A percentile compares a stretch with the other conserved stretches of the same genome.
phyloP scores from a whole-genome alignment of 2,329 filamentous ascomycete species.

The Alternaria solani region DNA sequence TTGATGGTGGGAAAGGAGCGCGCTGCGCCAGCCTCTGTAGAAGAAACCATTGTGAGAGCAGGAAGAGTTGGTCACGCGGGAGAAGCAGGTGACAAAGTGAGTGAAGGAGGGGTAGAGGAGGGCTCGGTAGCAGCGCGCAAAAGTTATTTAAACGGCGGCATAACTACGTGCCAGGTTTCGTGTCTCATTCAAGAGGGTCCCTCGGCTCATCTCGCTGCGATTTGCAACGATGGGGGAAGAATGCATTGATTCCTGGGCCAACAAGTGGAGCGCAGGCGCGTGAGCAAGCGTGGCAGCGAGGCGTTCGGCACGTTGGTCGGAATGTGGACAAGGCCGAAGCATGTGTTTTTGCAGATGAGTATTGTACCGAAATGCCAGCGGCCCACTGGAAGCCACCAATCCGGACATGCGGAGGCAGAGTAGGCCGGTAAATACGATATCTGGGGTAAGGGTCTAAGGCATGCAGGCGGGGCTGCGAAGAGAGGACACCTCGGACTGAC shows the following conservation, averaged over 20 bases:
- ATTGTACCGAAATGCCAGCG: conserved; percentile 5
- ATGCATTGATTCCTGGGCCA: conserved; percentile 17
- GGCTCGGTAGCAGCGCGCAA: conserved; percentile 15
- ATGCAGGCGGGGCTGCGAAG: conserved; percentile 27
- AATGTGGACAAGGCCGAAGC: conserved; percentile 5
- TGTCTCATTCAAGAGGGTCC: conserved; percentile 17
- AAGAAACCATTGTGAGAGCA: conserved; percentile 39
- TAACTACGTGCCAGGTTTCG: conserved; percentile 20
- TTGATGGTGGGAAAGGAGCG: conserved; percentile 78
- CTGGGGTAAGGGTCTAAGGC: conserved; percentile 28
- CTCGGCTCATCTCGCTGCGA: conserved; percentile 48
- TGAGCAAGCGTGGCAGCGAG: conserved; percentile 17
- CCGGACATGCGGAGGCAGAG: conserved; percentile 10
- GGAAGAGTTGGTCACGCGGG: conserved; percentile 5
- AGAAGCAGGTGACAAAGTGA: conserved; percentile 8
- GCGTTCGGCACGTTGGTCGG: conserved; percentile 9
- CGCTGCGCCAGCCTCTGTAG: conserved; percentile 35
- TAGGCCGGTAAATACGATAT: conserved; percentile 19
- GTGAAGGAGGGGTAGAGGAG: conserved; percentile 29
- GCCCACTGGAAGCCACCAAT: conserved; percentile 28
- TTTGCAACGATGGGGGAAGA: conserved; percentile 24
- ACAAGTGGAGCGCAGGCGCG: conserved; percentile 30
- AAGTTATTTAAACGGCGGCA: conserved; percentile 32
- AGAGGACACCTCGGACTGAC: conserved; percentile 27
- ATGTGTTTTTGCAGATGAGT: conserved; percentile 14